Evolutionary conservation across 2,329 filamentous ascomycete species (phyloP).

Genomic region (Ilyonectria robusta): DNA sequence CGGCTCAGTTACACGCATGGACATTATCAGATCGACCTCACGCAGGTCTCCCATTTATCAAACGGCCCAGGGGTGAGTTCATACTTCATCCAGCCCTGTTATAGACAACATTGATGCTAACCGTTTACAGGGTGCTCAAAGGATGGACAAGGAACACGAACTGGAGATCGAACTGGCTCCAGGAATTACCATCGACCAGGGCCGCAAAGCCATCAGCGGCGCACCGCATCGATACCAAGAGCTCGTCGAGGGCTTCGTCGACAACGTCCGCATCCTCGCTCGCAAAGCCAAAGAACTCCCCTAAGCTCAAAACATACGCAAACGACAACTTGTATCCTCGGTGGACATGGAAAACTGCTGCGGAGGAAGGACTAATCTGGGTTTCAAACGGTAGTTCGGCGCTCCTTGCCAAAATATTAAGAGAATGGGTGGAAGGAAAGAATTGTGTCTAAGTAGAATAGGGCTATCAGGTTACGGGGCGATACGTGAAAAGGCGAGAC

Average conservation of each 20-base stretch:
- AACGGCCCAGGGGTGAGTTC: conserved; percentile 56
- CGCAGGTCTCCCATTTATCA: conserved; percentile 79
- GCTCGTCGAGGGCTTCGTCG: conserved; percentile 80
- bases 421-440: conserved; percentile 7
- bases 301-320: conserved; percentile 8
- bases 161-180: conserved; percentile 84
- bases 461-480: conserved; percentile 23
- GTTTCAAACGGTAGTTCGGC: conserved; percentile 1
- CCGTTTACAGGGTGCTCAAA: conserved; percentile 54
- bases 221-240: conserved; percentile 74
- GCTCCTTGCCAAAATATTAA: conserved; percentile 5
- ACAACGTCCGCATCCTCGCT: conserved; percentile 77
- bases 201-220: conserved; percentile 65
- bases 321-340: conserved; percentile 6
- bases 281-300: conserved; percentile 57
- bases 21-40: conserved; percentile 91
- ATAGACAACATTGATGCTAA: conserved; percentile 20
- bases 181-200: conserved; percentile 75
- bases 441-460: conserved; percentile 33
- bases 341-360: conserved; percentile 1
- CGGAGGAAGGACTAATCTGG: conserved; percentile 12
- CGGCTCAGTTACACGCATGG: conserved; percentile 91
- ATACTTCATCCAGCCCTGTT: no score
- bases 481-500: conserved; percentile 28
- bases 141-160: conserved; percentile 79